Conservation (phyloP, 352 stramenopile genomes). For the Pythium apleroticum region DNA sequence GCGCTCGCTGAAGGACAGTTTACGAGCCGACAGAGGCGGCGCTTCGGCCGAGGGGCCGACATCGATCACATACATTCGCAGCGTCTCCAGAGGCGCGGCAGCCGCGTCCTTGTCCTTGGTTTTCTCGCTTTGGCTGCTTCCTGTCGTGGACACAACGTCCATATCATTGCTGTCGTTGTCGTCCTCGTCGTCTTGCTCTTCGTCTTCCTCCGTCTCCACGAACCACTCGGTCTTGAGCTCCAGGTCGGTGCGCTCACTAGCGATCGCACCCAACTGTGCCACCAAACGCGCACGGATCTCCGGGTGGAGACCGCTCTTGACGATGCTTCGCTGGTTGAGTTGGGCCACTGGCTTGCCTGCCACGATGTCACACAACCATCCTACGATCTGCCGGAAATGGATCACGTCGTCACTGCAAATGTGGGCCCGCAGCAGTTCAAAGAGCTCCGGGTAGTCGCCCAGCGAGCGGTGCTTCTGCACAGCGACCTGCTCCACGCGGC, state of each 20-base stretch:
- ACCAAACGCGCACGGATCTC: conserved; percentile 71
- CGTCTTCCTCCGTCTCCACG: conserved; percentile 33
- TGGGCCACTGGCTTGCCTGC: conserved; percentile 44
- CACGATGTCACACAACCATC: conserved; percentile 74
- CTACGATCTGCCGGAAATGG: conserved; percentile 62
- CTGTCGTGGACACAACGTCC: conserved; percentile 1
- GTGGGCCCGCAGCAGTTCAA: conserved; percentile 65
- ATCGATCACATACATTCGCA: conserved; percentile 59
- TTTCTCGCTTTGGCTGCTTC: conserved; percentile 13
- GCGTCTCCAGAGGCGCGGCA: conserved; percentile 44
- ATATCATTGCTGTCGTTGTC: conserved; percentile 21
- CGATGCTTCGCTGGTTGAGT: conserved; percentile 66
- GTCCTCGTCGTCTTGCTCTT: conserved; percentile 32
- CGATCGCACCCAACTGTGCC: conserved; percentile 54
- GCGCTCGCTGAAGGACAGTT: conserved; percentile 23
- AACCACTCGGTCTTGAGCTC: conserved; percentile 77
- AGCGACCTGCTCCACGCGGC: conserved; percentile 54
- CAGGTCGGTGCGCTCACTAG: conserved; percentile 56
- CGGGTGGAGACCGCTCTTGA: conserved; percentile 71
- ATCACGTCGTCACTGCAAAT: conserved; percentile 72
- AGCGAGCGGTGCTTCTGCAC: conserved; percentile 54
- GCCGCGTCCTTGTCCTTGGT: conserved; percentile 8
- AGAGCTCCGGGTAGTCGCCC: conserved; percentile 61
- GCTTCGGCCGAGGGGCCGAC: conserved; percentile 8
- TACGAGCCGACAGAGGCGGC: conserved; percentile 13